These are phyloP conservation scores for Xylaria palmicola DNA, from an alignment of 495 filamentous ascomycete genomes.

Conservation along the genomic window DNA sequence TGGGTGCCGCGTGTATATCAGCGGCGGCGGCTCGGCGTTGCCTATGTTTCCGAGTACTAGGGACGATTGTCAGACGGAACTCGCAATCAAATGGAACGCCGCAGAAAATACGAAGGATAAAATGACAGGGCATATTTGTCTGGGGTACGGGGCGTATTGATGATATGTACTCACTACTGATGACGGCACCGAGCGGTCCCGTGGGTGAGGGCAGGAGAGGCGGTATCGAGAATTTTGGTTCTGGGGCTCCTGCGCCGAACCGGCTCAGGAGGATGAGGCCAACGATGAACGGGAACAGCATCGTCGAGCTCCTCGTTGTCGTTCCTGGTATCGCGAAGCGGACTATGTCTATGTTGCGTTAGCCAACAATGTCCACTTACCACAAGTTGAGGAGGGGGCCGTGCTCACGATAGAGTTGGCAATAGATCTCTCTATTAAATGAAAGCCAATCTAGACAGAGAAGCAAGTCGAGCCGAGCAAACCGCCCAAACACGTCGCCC, in stretches of 20 bases:
- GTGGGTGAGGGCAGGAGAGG: slow-evolving; percentile 1
- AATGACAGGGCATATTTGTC: not conserved
- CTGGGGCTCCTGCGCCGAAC: not conserved
- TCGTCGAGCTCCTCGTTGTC: not conserved
- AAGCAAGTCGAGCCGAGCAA: not conserved
- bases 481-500: no score
- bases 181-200: slow-evolving; percentile 1
- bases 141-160: no score
- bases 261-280: not conserved
- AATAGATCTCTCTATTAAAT: not conserved
- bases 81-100: no score
- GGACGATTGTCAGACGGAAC: not conserved
- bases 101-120: not conserved
- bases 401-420: no score
- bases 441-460: not conserved
- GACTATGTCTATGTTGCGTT: not conserved
- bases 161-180: not conserved
- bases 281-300: not conserved
- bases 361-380: no score
- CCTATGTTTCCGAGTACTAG: slow-evolving; percentile 9
- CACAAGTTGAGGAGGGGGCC: no score
- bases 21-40: slow-evolving; percentile 4
- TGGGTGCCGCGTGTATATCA: slow-evolving; percentile 14
- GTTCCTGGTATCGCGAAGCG: no score
- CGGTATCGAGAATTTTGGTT: not conserved